Conservation (phyloP, 495 filamentous ascomycete genomes). For the Lindgomyces ingoldianus region DNA sequence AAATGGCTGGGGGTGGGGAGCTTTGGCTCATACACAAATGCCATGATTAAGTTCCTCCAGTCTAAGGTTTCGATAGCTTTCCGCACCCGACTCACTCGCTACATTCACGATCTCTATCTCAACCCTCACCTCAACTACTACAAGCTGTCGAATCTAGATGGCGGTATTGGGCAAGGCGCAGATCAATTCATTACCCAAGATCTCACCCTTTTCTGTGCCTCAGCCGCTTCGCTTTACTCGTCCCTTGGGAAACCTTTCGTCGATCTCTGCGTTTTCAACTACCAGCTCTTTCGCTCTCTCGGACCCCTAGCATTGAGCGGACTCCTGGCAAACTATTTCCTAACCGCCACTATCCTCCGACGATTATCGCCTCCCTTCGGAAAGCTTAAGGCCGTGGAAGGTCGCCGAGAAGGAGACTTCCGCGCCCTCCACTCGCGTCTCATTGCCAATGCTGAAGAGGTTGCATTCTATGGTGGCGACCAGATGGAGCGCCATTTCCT, state of each 20-base stretch:
- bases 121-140: conserved; percentile 95
- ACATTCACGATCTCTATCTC: conserved; percentile 96
- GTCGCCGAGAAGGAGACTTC: conserved; percentile 91
- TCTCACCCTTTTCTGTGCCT: conserved; percentile 88
- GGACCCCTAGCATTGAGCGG: conserved; percentile 86
- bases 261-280: conserved; percentile 95
- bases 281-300: conserved; percentile 88
- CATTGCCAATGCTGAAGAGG: conserved; percentile 95
- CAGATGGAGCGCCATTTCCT: conserved; percentile 90
- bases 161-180: conserved; percentile 84
- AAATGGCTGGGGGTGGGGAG: conserved; percentile 77
- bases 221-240: conserved; percentile 91
- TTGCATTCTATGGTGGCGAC: conserved; percentile 97
- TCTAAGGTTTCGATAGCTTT: conserved; percentile 98
- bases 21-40: conserved; percentile 88
- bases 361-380: conserved; percentile 92
- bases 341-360: conserved; percentile 84
- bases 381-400: conserved; percentile 93
- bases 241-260: conserved; percentile 95
- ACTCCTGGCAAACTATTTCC: conserved; percentile 86
- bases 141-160: conserved; percentile 90
- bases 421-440: conserved; percentile 83
- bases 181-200: conserved; percentile 99
- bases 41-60: conserved; percentile 97
- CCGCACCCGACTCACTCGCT: conserved; percentile 90